These are phyloP conservation scores for Coemansia sp. DNA, from an alignment of 192 early-diverging fungal species.

Conservation along the genomic window DNA sequence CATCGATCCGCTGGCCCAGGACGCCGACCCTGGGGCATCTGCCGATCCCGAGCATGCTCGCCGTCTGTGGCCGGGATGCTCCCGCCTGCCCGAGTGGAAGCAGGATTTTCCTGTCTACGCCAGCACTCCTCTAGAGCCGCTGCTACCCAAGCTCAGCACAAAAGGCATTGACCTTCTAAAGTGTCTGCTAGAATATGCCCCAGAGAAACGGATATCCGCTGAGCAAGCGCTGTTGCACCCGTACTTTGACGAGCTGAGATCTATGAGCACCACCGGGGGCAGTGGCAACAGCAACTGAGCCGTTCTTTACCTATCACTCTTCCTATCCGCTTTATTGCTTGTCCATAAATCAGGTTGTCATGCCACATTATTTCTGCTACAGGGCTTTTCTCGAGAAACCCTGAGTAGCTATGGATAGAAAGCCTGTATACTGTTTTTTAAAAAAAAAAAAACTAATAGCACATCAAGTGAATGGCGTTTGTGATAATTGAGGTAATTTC, in stretches of 20 bases:
- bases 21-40: not conserved
- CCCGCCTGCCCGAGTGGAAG: constrained; percentile 85
- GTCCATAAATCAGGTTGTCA: not conserved
- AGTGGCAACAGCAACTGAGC: constrained; percentile 12
- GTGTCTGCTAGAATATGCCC: constrained; percentile 71
- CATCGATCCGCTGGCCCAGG: constrained; percentile 57
- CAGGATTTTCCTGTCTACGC: constrained; percentile 76
- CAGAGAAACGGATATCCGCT: constrained; percentile 77
- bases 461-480: too few species aligned
- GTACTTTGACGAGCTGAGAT: constrained; percentile 52
- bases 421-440: too few species aligned
- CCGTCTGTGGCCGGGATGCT: constrained; percentile 76
- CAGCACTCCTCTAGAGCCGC: constrained; percentile 65
- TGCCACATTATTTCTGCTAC: not conserved
- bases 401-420: too few species aligned
- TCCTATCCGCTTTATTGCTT: not conserved
- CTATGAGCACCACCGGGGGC: constrained; percentile 13
- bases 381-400: not conserved
- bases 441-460: too few species aligned
- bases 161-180: constrained; percentile 83
- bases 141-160: constrained; percentile 81
- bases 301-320: not conserved
- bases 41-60: constrained; percentile 24
- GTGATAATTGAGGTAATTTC: too few species aligned
- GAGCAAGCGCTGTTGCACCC: constrained; percentile 66